Conservation (phyloP, 2,329 filamentous ascomycete genomes). For the Tothia fuscella region DNA sequence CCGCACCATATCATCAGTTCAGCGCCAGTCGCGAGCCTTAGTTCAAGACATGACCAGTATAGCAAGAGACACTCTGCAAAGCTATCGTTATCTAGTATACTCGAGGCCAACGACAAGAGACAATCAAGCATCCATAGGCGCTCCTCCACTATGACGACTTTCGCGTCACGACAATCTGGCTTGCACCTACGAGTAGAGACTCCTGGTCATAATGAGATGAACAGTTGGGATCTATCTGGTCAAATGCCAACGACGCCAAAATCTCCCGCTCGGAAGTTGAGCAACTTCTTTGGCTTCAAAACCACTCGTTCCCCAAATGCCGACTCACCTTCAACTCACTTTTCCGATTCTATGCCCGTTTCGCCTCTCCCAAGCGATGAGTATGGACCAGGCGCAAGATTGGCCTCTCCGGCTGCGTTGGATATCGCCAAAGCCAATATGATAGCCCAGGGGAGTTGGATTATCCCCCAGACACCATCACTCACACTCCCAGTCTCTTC, state of each 20-base stretch:
- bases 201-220: constrained; percentile 27
- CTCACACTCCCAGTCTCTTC: constrained; percentile 32
- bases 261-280: constrained; percentile 42
- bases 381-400: constrained; percentile 17
- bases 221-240: no score
- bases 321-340: constrained; percentile 50
- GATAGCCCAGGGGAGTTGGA: constrained; percentile 26
- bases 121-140: constrained; percentile 18
- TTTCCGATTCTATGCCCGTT: constrained; percentile 50
- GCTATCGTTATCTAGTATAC: constrained; percentile 16
- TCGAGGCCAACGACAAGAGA: constrained; percentile 18
- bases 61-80: constrained; percentile 23
- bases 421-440: constrained; percentile 42
- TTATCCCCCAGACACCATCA: constrained; percentile 36
- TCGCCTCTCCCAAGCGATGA: constrained; percentile 33
- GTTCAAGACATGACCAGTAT: constrained; percentile 25
- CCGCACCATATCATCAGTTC: constrained; percentile 10
- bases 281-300: constrained; percentile 56
- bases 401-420: constrained; percentile 20
- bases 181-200: constrained; percentile 23
- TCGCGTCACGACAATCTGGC: constrained; percentile 23
- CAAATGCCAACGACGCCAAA: constrained; percentile 27
- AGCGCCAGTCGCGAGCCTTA: constrained; percentile 9
- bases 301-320: constrained; percentile 38
- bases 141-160: constrained; percentile 21